Conservation (phyloP, 1,284 basidiomycete genomes). For the Moniliella sp. region DNA sequence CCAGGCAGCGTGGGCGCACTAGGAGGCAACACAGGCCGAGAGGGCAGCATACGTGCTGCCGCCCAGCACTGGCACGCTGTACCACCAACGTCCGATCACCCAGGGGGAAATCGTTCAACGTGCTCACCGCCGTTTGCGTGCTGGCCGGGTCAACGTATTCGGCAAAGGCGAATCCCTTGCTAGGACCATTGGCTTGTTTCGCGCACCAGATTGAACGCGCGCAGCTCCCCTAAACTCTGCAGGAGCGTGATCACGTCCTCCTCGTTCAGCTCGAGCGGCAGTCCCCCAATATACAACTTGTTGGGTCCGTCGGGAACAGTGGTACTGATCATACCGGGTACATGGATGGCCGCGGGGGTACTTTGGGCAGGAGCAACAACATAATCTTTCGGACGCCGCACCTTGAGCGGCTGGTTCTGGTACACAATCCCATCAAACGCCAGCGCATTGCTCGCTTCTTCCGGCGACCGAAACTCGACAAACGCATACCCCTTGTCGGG, state of each 20-base stretch:
- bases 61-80: slow-evolving; percentile 57
- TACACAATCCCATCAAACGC: slow-evolving; percentile 90
- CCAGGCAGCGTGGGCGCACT: slow-evolving; percentile 3
- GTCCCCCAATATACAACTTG: slow-evolving; percentile 89
- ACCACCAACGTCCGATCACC: slow-evolving; percentile 91
- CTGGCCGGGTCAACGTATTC: slow-evolving; percentile 75
- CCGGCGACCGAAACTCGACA: slow-evolving; percentile 71
- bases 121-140: slow-evolving; percentile 85
- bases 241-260: slow-evolving; percentile 93
- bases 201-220: slow-evolving; percentile 89
- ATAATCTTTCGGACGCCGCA: slow-evolving; percentile 90
- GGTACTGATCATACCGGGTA: slow-evolving; percentile 75
- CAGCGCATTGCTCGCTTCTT: slow-evolving; percentile 87
- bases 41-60: slow-evolving; percentile 32
- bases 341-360: slow-evolving; percentile 47
- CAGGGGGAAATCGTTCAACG: slow-evolving; percentile 87
- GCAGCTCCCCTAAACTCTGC: slow-evolving; percentile 87
- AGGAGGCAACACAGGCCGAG: slow-evolving; percentile 22
- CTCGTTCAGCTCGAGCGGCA: slow-evolving; percentile 81
- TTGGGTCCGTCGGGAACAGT: slow-evolving; percentile 89
- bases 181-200: slow-evolving; percentile 46
- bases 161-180: slow-evolving; percentile 87
- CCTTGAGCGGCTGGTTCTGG: slow-evolving; percentile 70
- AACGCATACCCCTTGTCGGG: slow-evolving; percentile 95
- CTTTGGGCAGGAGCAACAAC: slow-evolving; percentile 47